Percentiles rank a stretch among this genome's conserved stretches.
Conservation (phyloP, 2,329 filamentous ascomycete species). For the Calonectria henricotiae region DNA sequence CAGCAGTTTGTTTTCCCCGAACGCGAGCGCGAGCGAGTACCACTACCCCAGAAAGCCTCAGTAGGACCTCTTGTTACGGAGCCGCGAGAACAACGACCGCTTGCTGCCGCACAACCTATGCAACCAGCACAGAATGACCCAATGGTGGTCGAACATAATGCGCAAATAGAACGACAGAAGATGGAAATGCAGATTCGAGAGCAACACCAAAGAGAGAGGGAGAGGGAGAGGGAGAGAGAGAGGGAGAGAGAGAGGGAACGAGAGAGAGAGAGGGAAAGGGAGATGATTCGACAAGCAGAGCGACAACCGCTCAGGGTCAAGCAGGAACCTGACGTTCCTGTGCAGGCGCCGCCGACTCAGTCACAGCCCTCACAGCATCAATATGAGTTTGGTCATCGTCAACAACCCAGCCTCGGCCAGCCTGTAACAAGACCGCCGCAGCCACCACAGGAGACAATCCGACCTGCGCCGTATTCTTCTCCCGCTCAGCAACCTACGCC, state of each 20-base stretch:
- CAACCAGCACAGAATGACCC: slow-evolving; percentile 56
- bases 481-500: slow-evolving; percentile 57
- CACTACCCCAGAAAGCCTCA: slow-evolving; percentile 61
- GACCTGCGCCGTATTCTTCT: slow-evolving; percentile 56
- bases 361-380: slow-evolving; percentile 52
- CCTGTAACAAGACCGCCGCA: slow-evolving; percentile 59
- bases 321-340: slow-evolving; percentile 66
- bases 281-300: slow-evolving; percentile 51
- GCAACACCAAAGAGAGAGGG: slow-evolving; percentile 46
- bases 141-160: slow-evolving; percentile 56
- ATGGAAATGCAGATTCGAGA: slow-evolving; percentile 55
- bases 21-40: slow-evolving; percentile 52
- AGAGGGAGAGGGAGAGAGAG: slow-evolving; percentile 40
- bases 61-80: slow-evolving; percentile 55
- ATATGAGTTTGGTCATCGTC: slow-evolving; percentile 65
- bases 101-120: slow-evolving; percentile 57
- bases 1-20: slow-evolving; percentile 65
- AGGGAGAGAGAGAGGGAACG: slow-evolving; percentile 43
- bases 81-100: slow-evolving; percentile 56
- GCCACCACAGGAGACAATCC: slow-evolving; percentile 61
- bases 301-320: slow-evolving; percentile 62
- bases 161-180: slow-evolving; percentile 55
- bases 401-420: slow-evolving; percentile 59
- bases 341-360: background rate
- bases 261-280: background rate